Base-by-base conservation (phyloP, 1,139 yeast species). In the Yamadazyma spencermartinsiae region DNA sequence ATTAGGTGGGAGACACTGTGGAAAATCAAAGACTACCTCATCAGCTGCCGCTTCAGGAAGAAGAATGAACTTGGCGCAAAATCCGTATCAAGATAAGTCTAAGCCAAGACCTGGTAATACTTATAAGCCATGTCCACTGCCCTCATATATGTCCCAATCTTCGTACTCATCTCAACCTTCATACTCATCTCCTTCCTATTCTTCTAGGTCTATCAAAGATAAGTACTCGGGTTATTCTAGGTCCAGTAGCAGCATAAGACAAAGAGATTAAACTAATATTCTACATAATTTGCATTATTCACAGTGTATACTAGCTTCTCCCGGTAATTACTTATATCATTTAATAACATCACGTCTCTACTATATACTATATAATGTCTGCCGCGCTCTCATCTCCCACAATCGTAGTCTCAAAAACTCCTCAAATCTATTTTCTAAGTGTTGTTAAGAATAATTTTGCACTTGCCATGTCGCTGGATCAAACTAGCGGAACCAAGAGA, bases 1-100 rank as follows among this genome's bases (percentile, higher is more conserved):
- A 0, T 69, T 80, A 43, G 86, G 86, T 13, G 86, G 86, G 17
- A 74, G 83, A 46, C 79, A 65, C 35, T 66, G 66, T 41, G 58
- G 62, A 67, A 76, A 54, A 51, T 74, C 48, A 40, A 80, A 52
- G 50, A 9, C 68, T n/a, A 54, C 72, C 27, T 72, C 79, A 1
- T 74, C 82, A 2, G 73, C 80, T 12, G 82, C 82, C 13, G 83
- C 85, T 4, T 68, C 63, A 38, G 66, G 64, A 2, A 55, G 73
- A 45, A 51, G 68, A 43, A 26, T 45, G 28, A 49, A 49, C 25
- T 37, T 63, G 16, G 46, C 60, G 34, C 40, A 60, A 18, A 43
- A 42, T 30, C 45, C 49, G 4, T 45, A 39, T 19, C 34, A 38
- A n/a, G 38, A 42, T 5, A 24, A 24, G n/a, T 24, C 12, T 13